Evolutionary conservation across 2,329 filamentous ascomycete genomes (phyloP), one percentile per base, ranked within the genome.

Genomic region (Cyclaneusma minus): DNA sequence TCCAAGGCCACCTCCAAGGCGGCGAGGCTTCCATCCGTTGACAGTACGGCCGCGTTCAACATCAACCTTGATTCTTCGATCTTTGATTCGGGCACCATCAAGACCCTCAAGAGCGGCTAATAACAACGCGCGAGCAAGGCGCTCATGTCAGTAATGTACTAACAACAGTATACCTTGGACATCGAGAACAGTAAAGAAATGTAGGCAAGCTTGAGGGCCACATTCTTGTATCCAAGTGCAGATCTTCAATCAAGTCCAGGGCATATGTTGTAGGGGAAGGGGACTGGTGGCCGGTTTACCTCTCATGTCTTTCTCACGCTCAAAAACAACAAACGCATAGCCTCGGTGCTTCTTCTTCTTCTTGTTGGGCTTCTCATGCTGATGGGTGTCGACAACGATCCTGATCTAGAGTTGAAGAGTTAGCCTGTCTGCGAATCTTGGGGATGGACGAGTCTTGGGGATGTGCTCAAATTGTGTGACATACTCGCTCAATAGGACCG

Each of bases 251-350:
- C 52, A 55, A 51, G 45, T 41, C 40, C 37, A 27, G 20, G 31
- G 24, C 33, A 20, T 29, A 25, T 29, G 39, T 39, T 48, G 39
- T 46, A 42, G 45, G 47, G 42, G 42, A 42, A 42, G 40, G 40
- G 45, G 38, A 52, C 47, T 42, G 51, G 49, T 56, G 51, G 50
- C 48, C 50, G 54, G 55, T 59, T 71, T 91, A 94, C 85, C 84
- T 83, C 91, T 91, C 85, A 95, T 94, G 51, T 95, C 89, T 55
- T 87, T 85, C 57, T 95, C 89, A 51, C 82, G 77, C 55, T 95
- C 87, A 49, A 87, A 98, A 29, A 95, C 82, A 41, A 98, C 78
- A 49, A 98, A 98, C 34, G 83, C 89, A 53, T 98, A 98, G 35
- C 89, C 89, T 44, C 77, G 68, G 47, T 91, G 81, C 26, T 75